Evolutionary conservation across 306 rosid genomes (phyloP), one percentile per base, ranked within the genome.

Genomic region (Argentina anserina): DNA sequence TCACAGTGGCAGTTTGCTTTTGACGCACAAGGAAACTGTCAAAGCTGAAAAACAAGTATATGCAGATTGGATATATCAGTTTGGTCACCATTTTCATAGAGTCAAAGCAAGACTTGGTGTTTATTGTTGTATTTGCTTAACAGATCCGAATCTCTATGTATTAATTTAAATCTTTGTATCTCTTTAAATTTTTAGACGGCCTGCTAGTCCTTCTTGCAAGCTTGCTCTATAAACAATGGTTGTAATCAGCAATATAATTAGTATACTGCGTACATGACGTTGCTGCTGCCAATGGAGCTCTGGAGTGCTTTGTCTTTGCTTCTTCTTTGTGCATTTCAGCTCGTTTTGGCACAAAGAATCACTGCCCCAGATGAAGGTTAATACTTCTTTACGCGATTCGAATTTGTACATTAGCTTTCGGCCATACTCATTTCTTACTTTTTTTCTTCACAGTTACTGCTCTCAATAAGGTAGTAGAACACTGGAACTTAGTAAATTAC

Each of bases 321-420:
- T 14, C 67, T 78, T 40, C 67, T 77, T 41, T 78, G 61, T 46
- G 52, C 55, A 1, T 69, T 78, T 45, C 86, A 70, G 77, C 39
- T 74, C 45, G 77, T 58, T 40, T 78, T n/a, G 50, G 33, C 77
- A 26, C 82, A 82, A 49, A 25, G 39, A n/a, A 58, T 62, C 12
- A 78, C 78, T 70, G 71, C 67, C 50, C 63, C 82, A 2, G 42
- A 65, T 75, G 86, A 82, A 82, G 86, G 86, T 82, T 75, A 28
- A 39, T 36, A 9, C 8, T 65, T 45, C 47, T 25, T 4, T n/a
- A 5, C 39, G 31, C 31, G 18, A 7, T 11, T 25, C n/a, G 23
- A 25, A 21, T 61, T 25, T 6, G 36, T 69, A 0, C 13, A 50
- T 9, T 3, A 34, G 3, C 15, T 74, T 26, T 73, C 3, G 0